These are phyloP conservation scores for Eleusine indica DNA, from an alignment of 176 grass and related monocot genomes.

Conservation along the genomic window DNA sequence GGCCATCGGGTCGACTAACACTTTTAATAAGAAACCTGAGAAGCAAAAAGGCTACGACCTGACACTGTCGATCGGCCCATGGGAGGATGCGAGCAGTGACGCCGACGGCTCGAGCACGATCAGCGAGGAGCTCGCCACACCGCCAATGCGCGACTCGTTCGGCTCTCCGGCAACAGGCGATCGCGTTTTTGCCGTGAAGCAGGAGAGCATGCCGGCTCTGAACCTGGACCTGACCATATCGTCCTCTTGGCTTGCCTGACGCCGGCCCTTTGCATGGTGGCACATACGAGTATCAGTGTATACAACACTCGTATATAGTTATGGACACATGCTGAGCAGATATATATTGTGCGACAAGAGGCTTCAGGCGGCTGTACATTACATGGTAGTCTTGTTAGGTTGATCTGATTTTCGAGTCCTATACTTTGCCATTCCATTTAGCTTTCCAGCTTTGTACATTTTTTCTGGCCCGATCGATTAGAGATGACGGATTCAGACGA, in stretches of 20 bases:
- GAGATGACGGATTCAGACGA: conserved; percentile 25
- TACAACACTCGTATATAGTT: not conserved
- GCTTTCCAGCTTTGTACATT: conserved; percentile 1
- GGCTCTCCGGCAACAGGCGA: not conserved
- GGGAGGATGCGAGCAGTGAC: conserved; percentile 40
- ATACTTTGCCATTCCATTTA: not conserved
- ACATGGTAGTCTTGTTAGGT: conserved; percentile 2
- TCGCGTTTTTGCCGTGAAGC: not conserved
- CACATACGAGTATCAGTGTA: not conserved
- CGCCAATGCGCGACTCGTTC: not conserved
- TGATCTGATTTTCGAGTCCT: not conserved
- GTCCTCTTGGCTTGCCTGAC: conserved; percentile 57
- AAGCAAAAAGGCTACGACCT: conserved; percentile 35
- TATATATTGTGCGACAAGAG: not conserved
- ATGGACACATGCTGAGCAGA: not conserved
- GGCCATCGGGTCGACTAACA: conserved; percentile 3
- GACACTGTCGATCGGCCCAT: conserved; percentile 48
- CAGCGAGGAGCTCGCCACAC: conserved; percentile 35
- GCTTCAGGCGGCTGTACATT: conserved; percentile 1
- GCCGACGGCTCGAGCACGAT: conserved; percentile 47
- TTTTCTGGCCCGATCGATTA: not conserved
- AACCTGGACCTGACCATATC: conserved; percentile 71
- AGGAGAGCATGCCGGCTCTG: conserved; percentile 27
- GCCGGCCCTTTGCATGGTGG: not conserved
- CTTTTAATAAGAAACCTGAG: not conserved